Base-by-base conservation (phyloP, 345 rosid species). In the Syzygium aqueum region DNA sequence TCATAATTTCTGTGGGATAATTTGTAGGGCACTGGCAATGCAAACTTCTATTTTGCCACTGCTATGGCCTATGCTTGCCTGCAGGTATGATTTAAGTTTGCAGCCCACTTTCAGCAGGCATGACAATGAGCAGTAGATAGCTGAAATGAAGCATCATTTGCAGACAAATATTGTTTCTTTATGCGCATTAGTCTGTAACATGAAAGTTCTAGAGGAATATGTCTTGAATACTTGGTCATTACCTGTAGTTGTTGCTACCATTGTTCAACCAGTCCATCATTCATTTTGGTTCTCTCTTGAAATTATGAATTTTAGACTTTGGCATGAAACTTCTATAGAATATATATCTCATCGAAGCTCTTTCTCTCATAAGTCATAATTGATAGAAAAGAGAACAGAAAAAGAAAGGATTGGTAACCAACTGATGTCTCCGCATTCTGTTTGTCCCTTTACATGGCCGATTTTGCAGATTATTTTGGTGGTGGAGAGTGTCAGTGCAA, bases 31-130 rank as follows among this genome's bases (percentile, higher is more conserved):
- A 96, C 99, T 6, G 99, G 99, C 84, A 97, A 96, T 87, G 99
- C 99, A 65, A 97, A 97, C 94, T 97, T 97, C 91, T 96, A 97
- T 90, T 97, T 92, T 87, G 98, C 96, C 85, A 97, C 97, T n/a
- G 98, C 96, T 30, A 95, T 95, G 57, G 98, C 94, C 37, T 97
- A 95, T 85, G 96, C 98, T n/a, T 97, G 96, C 91, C 93, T 97
- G 89, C 98, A 97, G 99, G 99, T 96, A 65, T 84, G 91, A 77
- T 57, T 84, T 84, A 50, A 27, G 56, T 30, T 84, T 37, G 49
- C 9, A 2, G 80, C 27, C 25, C 49, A 33, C 43, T 37, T 73
- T 33, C 80, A 37, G 46, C 25, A 67, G 37, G 80, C 80, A 4
- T 33, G 25, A 83, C 1, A 14, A 27, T 84, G 85, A 49, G 33